phyloP scores from a whole-genome alignment of 140 eudicot genomes.

The Ambrosia hybrid region DNA sequence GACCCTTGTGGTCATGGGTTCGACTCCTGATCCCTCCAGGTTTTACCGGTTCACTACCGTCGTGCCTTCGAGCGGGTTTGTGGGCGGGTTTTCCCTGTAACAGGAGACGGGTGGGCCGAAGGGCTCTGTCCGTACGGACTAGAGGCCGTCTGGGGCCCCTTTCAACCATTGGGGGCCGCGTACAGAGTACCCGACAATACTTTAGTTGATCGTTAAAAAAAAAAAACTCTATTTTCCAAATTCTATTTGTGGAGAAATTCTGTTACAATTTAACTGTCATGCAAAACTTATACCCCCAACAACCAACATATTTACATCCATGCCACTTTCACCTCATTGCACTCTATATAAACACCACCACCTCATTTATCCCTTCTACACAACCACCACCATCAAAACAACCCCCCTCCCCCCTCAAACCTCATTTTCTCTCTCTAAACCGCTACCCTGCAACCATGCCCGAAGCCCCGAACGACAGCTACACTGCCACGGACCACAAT shows the following conservation, averaged over 20 bases:
- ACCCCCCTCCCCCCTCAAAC: conserved; percentile 1
- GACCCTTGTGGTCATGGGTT: too few relatives aligned
- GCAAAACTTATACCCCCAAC: neutral
- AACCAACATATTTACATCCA: conserved; percentile 17
- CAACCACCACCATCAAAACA: conserved; percentile 19
- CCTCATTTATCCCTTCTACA: conserved; percentile 34
- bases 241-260: neutral
- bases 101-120: too few relatives aligned
- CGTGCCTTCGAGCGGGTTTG: too few relatives aligned
- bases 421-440: neutral
- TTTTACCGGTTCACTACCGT: too few relatives aligned
- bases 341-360: conserved; percentile 41
- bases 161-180: too few relatives aligned
- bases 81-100: too few relatives aligned
- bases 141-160: too few relatives aligned
- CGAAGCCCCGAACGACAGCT: neutral
- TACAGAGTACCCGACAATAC: too few relatives aligned
- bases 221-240: neutral
- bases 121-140: too few relatives aligned
- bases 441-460: conserved; percentile 23
- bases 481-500: neutral
- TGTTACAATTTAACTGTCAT: neutral
- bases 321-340: conserved; percentile 25
- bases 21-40: too few relatives aligned
- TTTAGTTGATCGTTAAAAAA: too few relatives aligned